Conservation (phyloP, 306 rosid genomes). For the Biancaea sappan region DNA sequence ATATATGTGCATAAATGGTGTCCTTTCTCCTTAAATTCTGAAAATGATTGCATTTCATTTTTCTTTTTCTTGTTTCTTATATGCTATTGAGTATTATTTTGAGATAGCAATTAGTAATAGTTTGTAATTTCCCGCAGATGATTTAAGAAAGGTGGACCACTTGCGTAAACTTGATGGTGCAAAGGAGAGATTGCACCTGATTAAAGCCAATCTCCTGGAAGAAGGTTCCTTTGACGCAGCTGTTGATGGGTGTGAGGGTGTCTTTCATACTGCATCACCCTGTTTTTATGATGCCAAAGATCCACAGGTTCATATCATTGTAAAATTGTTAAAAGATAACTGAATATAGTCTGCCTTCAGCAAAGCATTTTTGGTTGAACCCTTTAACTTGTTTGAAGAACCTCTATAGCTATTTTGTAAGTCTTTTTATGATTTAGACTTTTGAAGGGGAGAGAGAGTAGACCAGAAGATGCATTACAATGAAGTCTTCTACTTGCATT, state of each 20-base stretch:
- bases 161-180: slow-evolving; percentile 6
- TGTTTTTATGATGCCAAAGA: background rate
- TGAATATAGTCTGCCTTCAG: background rate
- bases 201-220: slow-evolving; percentile 18
- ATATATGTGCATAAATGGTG: no score
- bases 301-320: background rate
- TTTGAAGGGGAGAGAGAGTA: background rate
- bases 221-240: slow-evolving; percentile 1
- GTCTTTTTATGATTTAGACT: background rate
- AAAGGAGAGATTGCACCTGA: slow-evolving; percentile 8
- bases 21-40: no score
- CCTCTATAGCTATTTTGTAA: background rate
- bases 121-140: background rate
- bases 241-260: slow-evolving; percentile 10
- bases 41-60: no score
- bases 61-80: background rate
- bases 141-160: background rate
- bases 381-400: background rate
- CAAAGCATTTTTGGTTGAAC: background rate
- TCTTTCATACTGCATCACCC: slow-evolving; percentile 19
- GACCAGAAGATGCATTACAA: no score
- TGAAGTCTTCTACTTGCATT: background rate
- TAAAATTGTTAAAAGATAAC: no score
- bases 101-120: background rate
- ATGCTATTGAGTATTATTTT: background rate